Evolutionary conservation across 2,329 filamentous ascomycete genomes (phyloP).

Genomic region (Didymella arachidicola): DNA sequence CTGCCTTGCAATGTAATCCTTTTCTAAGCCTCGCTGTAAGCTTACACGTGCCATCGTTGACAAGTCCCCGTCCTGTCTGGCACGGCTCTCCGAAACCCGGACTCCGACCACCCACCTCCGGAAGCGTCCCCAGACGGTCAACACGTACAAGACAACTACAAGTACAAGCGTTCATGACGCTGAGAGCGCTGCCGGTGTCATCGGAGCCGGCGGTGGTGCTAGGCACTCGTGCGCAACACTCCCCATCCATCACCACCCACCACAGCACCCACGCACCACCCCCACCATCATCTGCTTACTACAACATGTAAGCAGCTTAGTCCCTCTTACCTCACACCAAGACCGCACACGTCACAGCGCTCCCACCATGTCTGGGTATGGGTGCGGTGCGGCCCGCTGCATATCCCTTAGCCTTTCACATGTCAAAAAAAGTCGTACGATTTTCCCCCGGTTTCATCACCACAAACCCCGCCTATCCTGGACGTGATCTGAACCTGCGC

Average conservation of each 20-base stretch:
- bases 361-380: background rate
- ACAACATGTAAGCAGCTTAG: too few species aligned
- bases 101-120: conserved; percentile 13
- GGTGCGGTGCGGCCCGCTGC: conserved; percentile 30
- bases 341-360: conserved; percentile 5
- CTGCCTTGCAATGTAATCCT: background rate
- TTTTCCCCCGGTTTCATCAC: conserved; percentile 22
- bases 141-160: conserved; percentile 5
- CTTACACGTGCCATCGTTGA: conserved; percentile 2
- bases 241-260: too few species aligned
- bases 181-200: conserved; percentile 4
- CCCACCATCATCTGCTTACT: too few species aligned
- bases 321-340: background rate
- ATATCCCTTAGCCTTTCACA: conserved; percentile 27
- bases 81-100: conserved; percentile 20
- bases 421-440: conserved; percentile 43
- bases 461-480: conserved; percentile 15
- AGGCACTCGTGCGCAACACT: background rate
- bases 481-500: conserved; percentile 13
- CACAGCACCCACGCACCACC: too few species aligned
- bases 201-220: background rate
- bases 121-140: conserved; percentile 1
- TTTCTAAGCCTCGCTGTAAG: conserved; percentile 12
- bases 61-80: background rate
- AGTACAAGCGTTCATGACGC: conserved; percentile 11